Base-by-base conservation (phyloP, 805 yeast species). In the Ogataea saltuana region DNA sequence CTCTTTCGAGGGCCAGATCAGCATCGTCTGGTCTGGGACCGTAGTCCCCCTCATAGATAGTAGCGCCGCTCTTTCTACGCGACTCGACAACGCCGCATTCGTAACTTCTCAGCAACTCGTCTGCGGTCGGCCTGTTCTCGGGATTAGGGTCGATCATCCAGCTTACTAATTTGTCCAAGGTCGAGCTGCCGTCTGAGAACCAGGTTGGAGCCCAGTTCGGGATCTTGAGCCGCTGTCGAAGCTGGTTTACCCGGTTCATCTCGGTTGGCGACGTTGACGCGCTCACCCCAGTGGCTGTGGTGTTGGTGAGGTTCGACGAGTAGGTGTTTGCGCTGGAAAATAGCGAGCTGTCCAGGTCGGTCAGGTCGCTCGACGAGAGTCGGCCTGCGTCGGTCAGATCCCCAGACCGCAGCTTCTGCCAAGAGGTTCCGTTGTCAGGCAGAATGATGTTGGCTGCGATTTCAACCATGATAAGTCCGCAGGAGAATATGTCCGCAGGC, bases 341-440 rank as follows among this genome's bases (percentile, higher is more conserved):
- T 13, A 54, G 31, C 4, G 60, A 54, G 10, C 50, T 50, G 11
- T 52, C 58, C 19, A 59, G 44, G 38, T 60, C 65, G 4, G 68
- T 68, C 23, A 85, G 66, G 50, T 85, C 91, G 17, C 83, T 83
- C 2, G 88, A 81, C 33, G 88, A 81, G 46, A 90, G 70, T 54
- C 81, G 78, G 1, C 98, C 97, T 0, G 98, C 97, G 63, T 93
- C 99, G 13, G 95, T 82, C 51, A 93, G 71, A 63, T 93, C 99
- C 0, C 98, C 99, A 31, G 96, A 86, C 51, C 99, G 75, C 47
- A 93, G 69, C 63, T 90, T 89, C 53, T 95, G 95, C 99, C 99
- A 93, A 22, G 95, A 90, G 11, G 88, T 77, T 5, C 99, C 99
- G 61, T 93, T 90, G 55, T 91, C 98, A 1, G 99, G 99, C 39